Conservation (phyloP, 2,329 filamentous ascomycete genomes). For the Nemania abortiva region DNA sequence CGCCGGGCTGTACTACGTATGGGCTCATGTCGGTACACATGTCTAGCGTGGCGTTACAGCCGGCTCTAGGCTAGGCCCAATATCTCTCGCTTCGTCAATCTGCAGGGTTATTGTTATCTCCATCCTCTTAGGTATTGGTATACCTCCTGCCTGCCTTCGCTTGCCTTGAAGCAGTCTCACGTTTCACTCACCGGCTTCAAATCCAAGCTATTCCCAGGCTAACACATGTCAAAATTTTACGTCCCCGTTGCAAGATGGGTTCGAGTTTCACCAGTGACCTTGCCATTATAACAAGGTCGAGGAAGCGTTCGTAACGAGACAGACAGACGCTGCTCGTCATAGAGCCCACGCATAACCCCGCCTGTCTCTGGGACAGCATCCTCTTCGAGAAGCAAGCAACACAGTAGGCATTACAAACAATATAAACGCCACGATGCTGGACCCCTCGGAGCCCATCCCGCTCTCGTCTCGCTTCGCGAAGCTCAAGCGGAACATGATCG, state of each 20-base stretch:
- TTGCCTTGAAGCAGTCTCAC: conserved; percentile 18
- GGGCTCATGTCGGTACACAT: conserved; percentile 30
- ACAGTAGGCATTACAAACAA: conserved; percentile 35
- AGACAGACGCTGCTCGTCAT: conserved; percentile 16
- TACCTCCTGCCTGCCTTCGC: conserved; percentile 17
- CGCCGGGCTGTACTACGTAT: conserved; percentile 25
- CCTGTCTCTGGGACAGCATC: not conserved
- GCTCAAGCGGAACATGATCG: conserved; percentile 57
- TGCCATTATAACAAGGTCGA: conserved; percentile 6
- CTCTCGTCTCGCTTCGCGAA: conserved; percentile 58
- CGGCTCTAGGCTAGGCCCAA: conserved; percentile 23
- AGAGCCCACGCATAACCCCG: conserved; percentile 17
- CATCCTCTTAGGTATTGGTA: conserved; percentile 12
- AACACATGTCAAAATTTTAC: conserved; percentile 21
- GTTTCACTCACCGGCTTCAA: conserved; percentile 18
- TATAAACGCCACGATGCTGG: conserved; percentile 50
- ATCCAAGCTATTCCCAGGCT: not conserved
- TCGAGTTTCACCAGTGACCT: not conserved
- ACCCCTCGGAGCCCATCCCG: conserved; percentile 52
- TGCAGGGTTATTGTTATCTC: conserved; percentile 29
- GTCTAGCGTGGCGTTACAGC: conserved; percentile 13
- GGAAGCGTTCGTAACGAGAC: conserved; percentile 9
- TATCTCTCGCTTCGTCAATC: conserved; percentile 20
- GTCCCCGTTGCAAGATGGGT: conserved; percentile 9
- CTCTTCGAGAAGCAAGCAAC: conserved; percentile 33